Evolutionary conservation across 2,329 filamentous ascomycete genomes (phyloP), one percentile per base, ranked within the genome.

Genomic region (Magnaporthiopsis rhizophila): DNA sequence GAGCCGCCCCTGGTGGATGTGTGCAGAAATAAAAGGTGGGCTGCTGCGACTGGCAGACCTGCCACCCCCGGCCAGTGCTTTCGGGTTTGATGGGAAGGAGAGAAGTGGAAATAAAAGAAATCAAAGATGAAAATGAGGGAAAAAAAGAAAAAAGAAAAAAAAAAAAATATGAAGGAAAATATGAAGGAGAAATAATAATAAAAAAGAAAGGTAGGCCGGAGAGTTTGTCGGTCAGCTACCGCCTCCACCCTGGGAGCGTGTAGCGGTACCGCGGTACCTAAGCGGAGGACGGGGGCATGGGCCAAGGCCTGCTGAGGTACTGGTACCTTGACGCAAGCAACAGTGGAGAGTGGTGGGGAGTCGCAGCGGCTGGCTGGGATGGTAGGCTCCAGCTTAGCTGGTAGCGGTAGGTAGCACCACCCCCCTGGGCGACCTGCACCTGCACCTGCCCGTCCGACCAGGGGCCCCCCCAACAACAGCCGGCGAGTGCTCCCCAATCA

Each of bases 211-310:
- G 62, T 63, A 62, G 53, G 58, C 61, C 58, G 63, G 59, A 60
- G 59, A 64, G 63, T 61, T 30, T 56, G 63, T 61, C 58, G 38
- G 53, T 57, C 50, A 61, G 45, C 45, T 57, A 61, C 53, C 50
- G 59, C 58, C 38, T 45, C 38, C 38, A 45, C 38, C 38, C 38
- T 45, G 38, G 13, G 12, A 45, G 38, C 38, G 38, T 45, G 38
- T 45, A 45, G 38, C 38, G 38, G 38, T 45, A 45, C 38, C 38
- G 18, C 38, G 38, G 38, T 45, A 45, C 38, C 38, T 18, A 12
- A 13, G 38, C 38, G 38, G 18, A 45, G 38, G 18, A 45, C 9
- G 38, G 38, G 38, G 38, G 38, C 13, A 50, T n/a, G n/a, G 34
- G 60, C 26, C 60, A 62, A 50, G 60, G 18, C 60, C 60, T 21